Evolutionary conservation across 2,329 filamentous ascomycete species (phyloP), one percentile per base, ranked within the genome.

Genomic region (Fusarium robinianum): DNA sequence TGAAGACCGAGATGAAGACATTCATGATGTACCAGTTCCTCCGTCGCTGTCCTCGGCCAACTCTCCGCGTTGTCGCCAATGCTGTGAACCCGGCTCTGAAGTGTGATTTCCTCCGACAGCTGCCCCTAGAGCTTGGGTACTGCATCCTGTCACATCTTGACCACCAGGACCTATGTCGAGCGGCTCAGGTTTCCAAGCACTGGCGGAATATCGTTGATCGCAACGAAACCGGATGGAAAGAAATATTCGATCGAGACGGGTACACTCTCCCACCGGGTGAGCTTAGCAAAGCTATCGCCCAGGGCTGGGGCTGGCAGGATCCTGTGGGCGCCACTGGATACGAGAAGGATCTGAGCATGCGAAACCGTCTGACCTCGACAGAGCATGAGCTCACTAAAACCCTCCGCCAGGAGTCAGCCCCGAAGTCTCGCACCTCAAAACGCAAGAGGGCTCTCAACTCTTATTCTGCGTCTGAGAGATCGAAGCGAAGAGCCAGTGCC

Each of bases 241-340:
- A 91, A 53, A 75, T 96, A 1, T 84, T 99, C 27, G 90, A 96
- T 50, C 77, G 76, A 1, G 90, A 96, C 64, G 90, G 90, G 0
- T 96, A 88, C 66, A 73, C 74, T 18, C 74, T 99, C 2, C 85
- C 90, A 0, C 76, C 84, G 1, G 89, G 88, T 12, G 94, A 99
- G 67, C 76, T 99, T 16, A 84, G 89, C 53, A 85, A 85, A 57
- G 91, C 94, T 19, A 90, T 97, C 41, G 75, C 77, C 27, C 89
- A 97, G 72, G 94, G 94, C 10, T 99, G 94, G 94, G 94, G 91
- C 10, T 99, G 94, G 90, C 94, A 99, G 65, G 89, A 92, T 63
- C 89, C 91, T 1, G 80, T 83, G 41, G 87, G 87, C 0, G 68
- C 77, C 4, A 80, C 88, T 39, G 89, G 87, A 16, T 89, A 79